Evolutionary conservation across 768 basidiomycete species (phyloP).

Genomic region (Arthromyces matolae): DNA sequence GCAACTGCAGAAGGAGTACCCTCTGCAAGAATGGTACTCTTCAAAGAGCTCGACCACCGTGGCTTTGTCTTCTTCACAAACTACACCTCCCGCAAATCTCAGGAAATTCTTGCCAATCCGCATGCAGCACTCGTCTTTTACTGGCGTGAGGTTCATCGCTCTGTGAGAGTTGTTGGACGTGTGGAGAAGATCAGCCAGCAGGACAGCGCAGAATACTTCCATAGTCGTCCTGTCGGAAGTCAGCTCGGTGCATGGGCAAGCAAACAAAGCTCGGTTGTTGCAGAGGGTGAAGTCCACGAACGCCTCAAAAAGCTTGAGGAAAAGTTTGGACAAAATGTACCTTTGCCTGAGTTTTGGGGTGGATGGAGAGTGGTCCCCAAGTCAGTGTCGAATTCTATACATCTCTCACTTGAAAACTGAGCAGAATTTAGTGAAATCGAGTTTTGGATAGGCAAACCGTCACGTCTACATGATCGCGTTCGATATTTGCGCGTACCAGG

Average conservation of each 20-base stretch:
- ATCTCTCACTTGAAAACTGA: constrained; percentile 5
- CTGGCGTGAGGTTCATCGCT: constrained; percentile 81
- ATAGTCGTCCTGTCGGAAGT: constrained; percentile 76
- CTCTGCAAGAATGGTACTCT: constrained; percentile 83
- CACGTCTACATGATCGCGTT: constrained; percentile 87
- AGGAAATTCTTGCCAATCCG: constrained; percentile 74
- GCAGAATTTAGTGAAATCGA: constrained; percentile 73
- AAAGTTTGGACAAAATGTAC: constrained; percentile 59
- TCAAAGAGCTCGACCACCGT: constrained; percentile 82
- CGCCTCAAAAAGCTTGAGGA: constrained; percentile 57
- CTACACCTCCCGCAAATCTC: constrained; percentile 89
- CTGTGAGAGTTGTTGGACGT: constrained; percentile 79
- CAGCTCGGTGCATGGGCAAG: constrained; percentile 93
- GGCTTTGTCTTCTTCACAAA: constrained; percentile 99
- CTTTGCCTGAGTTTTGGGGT: constrained; percentile 91
- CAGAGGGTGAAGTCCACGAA: constrained; percentile 63
- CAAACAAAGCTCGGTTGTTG: constrained; percentile 77
- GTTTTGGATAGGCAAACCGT: constrained; percentile 97
- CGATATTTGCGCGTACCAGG: constrained; percentile 60
- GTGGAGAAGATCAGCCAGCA: constrained; percentile 72
- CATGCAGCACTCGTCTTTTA: constrained; percentile 84
- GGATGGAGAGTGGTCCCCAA: constrained; percentile 92
- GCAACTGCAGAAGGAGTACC: constrained; percentile 71
- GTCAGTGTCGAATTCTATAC: constrained; percentile 40
- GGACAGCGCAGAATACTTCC: constrained; percentile 84